A percentile compares a stretch with the other conserved stretches of the same genome.
Evolutionary conservation across 495 filamentous ascomycete genomes (phyloP).

Genomic region (Neurospora sp.): DNA sequence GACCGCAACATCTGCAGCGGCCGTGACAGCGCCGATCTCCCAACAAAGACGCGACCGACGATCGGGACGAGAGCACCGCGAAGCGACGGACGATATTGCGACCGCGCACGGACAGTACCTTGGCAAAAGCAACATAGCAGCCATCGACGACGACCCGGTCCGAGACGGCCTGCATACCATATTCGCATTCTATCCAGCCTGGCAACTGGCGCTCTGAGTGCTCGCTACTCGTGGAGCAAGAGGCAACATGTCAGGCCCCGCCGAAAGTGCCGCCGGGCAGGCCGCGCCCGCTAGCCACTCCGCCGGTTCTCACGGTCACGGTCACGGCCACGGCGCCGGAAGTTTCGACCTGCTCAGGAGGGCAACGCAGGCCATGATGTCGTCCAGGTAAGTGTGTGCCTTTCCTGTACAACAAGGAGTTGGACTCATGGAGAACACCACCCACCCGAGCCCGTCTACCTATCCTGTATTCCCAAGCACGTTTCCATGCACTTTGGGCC

Average conservation of each 20-base stretch:
- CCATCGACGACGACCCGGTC: conserved; percentile 6
- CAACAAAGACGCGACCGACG: background rate
- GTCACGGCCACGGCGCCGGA: conserved; percentile 17
- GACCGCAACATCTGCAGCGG: background rate
- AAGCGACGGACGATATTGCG: background rate
- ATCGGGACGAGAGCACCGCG: background rate
- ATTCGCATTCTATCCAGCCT: conserved; percentile 6
- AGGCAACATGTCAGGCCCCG: conserved; percentile 24
- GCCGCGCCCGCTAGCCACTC: conserved; percentile 4
- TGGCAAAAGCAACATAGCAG: background rate
- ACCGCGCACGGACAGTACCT: background rate
- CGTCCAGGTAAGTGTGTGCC: conserved; percentile 37
- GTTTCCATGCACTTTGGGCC: background rate
- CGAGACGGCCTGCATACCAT: conserved; percentile 4
- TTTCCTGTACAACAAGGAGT: conserved; percentile 5
- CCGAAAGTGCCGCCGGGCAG: conserved; percentile 1
- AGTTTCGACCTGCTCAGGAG: conserved; percentile 41
- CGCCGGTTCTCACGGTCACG: conserved; percentile 9
- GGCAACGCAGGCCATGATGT: conserved; percentile 49
- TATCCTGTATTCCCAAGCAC: conserved; percentile 1
- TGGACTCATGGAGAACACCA: background rate
- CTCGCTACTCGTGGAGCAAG: conserved; percentile 4
- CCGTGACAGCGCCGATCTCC: background rate
- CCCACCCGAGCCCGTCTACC: background rate
- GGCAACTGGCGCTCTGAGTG: conserved; percentile 7